Conservation (phyloP, 2,329 filamentous ascomycete species). For the Sporothrix globosa region DNA sequence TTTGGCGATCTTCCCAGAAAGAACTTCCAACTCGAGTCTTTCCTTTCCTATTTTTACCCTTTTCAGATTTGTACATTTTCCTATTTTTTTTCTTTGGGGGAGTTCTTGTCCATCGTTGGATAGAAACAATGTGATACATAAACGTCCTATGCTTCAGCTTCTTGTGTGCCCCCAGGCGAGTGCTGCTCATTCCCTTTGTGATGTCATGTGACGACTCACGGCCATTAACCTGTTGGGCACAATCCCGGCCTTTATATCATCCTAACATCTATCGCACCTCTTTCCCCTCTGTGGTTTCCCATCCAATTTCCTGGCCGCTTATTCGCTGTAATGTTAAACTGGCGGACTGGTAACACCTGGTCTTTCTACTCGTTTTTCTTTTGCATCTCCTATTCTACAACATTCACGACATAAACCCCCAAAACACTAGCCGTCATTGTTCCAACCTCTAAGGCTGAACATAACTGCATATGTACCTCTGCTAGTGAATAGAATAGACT, state of each 20-base stretch:
- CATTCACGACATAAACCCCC: not conserved
- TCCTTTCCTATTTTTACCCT: too few relatives aligned
- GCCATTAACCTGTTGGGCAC: not conserved
- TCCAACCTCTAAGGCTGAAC: not conserved
- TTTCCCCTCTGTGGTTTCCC: not conserved
- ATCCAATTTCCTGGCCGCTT: not conserved
- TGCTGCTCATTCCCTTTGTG: not conserved
- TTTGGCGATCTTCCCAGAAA: not conserved
- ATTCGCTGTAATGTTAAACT: not conserved
- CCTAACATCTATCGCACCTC: too few relatives aligned
- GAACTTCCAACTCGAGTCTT: not conserved
- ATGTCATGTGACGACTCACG: not conserved
- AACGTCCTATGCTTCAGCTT: too few relatives aligned
- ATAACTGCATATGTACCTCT: too few relatives aligned
- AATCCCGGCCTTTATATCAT: too few relatives aligned
- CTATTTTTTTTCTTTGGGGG: not conserved
- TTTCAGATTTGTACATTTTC: not conserved
- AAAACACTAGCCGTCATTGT: not conserved
- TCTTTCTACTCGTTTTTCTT: not conserved
- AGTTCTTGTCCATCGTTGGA: not conserved
- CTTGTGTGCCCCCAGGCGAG: not conserved
- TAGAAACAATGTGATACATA: too few relatives aligned
- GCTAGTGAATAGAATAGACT: not conserved
- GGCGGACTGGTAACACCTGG: not conserved
- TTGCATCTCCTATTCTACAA: not conserved